Evolutionary conservation across 2,329 filamentous ascomycete species (phyloP), one percentile per base, ranked within the genome.

Genomic region (Microascus cirrosus): DNA sequence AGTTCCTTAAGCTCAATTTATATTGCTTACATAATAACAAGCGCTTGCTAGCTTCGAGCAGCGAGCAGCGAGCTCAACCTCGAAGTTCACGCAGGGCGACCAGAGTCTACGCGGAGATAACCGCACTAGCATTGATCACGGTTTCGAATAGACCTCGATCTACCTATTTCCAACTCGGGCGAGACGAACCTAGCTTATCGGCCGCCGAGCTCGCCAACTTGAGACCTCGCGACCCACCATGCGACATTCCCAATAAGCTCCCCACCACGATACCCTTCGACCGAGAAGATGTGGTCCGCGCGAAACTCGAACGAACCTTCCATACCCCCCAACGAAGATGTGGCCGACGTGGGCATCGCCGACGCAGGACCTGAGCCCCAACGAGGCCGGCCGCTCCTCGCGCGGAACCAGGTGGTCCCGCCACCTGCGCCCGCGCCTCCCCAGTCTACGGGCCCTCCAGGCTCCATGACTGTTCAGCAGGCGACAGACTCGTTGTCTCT

Each of bases 401-500:
- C 50, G 22, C 28, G 55, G 13, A 68, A 74, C 51, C 71, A 71
- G 52, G 69, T 71, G 15, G 65, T 67, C 55, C 66, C 67, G 55
- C 64, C 66, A 54, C 69, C 66, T 51, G 65, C 66, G 34, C 61
- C 63, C 13, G 50, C 25, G 12, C 42, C 55, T 32, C 35, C 55
- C 2, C 48, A 54, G 50, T n/a, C 34, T 4, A 10, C 32, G 22
- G 50, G 13, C 3, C 45, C 57, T 18, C 58, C 24, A 24, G 53
- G 48, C 20, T 54, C 54, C 32, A 60, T 58, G 56, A 58, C 63
- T 55, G 52, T 63, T 55, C 65, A 70, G 54, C 69, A 67, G 45
- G 69, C 74, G 8, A 82, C 67, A 25, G 87, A 92, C 71, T 92
- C 88, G 18, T 77, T 93, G 32, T 92, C 87, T 36, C 74, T 93